phyloP scores from a whole-genome alignment of 2,329 filamentous ascomycete species.

The Aspergillus costaricaensis region DNA sequence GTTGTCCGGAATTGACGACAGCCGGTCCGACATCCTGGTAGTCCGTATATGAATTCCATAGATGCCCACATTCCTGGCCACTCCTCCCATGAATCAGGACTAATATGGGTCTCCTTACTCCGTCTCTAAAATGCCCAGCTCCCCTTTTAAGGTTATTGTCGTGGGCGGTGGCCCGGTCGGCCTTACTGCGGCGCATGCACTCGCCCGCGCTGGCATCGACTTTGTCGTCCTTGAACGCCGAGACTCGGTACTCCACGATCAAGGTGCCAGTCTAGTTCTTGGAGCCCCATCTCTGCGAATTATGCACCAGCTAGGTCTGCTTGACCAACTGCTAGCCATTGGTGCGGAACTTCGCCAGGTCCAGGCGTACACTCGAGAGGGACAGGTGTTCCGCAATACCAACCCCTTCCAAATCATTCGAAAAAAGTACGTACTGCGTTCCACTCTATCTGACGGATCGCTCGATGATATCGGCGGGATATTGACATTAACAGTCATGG shows the following conservation, averaged over 20 bases:
- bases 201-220: slow-evolving; percentile 31
- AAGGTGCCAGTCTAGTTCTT: slow-evolving; percentile 33
- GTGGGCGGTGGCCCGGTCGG: slow-evolving; percentile 23
- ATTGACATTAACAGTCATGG: slow-evolving; percentile 10
- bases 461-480: neutral
- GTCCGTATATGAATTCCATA: no score
- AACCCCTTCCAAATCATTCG: neutral
- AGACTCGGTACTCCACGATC: slow-evolving; percentile 25
- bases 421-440: slow-evolving; percentile 1
- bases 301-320: slow-evolving; percentile 4
- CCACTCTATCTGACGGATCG: no score
- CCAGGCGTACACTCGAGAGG: neutral
- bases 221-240: slow-evolving; percentile 38
- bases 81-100: neutral
- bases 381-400: neutral
- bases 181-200: slow-evolving; percentile 18
- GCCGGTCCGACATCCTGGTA: no score
- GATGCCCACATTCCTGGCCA: no score
- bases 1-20: no score
- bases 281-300: slow-evolving; percentile 25
- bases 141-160: slow-evolving; percentile 29
- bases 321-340: neutral
- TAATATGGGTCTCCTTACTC: neutral
- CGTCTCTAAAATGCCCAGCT: slow-evolving; percentile 28
- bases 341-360: neutral